These are phyloP conservation scores for Stylosanthes scabra DNA, from an alignment of 331 rosid species.

Conservation along the genomic window DNA sequence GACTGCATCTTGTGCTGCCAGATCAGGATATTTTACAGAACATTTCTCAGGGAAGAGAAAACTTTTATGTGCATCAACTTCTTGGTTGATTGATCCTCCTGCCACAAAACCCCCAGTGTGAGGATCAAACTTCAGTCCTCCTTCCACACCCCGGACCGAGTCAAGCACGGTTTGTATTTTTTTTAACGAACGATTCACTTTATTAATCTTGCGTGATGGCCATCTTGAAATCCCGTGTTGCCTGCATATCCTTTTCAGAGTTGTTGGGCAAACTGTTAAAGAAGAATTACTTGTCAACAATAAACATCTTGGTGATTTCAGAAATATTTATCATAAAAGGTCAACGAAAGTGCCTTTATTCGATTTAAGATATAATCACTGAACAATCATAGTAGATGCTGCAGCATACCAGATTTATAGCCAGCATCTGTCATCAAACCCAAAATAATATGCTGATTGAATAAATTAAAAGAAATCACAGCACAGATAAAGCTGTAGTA, in stretches of 20 bases:
- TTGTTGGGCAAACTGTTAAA: conserved; percentile 91
- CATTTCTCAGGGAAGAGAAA: conserved; percentile 51
- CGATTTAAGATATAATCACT: no score
- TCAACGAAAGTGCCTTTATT: no score
- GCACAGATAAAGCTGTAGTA: background rate
- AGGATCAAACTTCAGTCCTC: conserved; percentile 87
- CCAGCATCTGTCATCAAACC: conserved; percentile 26
- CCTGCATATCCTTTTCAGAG: conserved; percentile 97
- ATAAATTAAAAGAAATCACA: background rate
- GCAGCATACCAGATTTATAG: background rate
- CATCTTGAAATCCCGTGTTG: conserved; percentile 97
- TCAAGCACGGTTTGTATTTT: conserved; percentile 89
- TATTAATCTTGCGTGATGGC: conserved; percentile 98
- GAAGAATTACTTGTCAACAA: background rate
- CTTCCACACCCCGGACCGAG: conserved; percentile 93
- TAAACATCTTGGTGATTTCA: background rate
- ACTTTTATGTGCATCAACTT: conserved; percentile 51
- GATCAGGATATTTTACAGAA: conserved; percentile 36
- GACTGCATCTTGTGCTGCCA: conserved; percentile 28
- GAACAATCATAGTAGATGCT: no score
- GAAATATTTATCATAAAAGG: background rate
- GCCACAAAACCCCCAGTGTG: conserved; percentile 76
- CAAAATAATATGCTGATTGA: conserved; percentile 28
- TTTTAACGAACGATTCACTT: conserved; percentile 85
- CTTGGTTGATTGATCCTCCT: conserved; percentile 63